Conservation (phyloP, 345 rosid genomes). For the Psidium guajava region DNA sequence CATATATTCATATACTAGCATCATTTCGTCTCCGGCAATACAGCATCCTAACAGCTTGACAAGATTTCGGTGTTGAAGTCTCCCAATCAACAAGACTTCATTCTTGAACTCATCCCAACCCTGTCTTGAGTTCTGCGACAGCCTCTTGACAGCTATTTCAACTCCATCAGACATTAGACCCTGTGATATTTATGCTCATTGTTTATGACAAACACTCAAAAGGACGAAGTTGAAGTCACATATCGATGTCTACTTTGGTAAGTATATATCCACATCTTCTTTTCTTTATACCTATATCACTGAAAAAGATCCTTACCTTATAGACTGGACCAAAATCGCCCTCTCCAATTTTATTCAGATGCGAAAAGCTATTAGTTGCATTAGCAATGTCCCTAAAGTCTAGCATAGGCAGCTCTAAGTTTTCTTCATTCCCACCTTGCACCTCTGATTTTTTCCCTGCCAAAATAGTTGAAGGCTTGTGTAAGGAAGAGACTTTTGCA, state of each 20-base stretch:
- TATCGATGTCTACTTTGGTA: not conserved
- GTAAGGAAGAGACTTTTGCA: not conserved
- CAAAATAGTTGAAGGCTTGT: not conserved
- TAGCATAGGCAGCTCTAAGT: not conserved
- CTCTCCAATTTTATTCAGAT: slow-evolving; percentile 11
- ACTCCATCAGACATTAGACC: slow-evolving; percentile 1
- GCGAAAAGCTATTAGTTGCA: slow-evolving; percentile 18
- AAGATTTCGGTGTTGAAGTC: slow-evolving; percentile 6
- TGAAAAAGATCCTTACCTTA: slow-evolving; percentile 9
- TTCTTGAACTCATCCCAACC: not conserved
- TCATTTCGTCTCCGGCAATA: not conserved
- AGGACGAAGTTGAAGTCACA: not conserved
- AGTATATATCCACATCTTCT: not conserved
- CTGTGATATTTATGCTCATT: not conserved
- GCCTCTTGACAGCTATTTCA: slow-evolving; percentile 7
- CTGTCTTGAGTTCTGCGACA: not conserved
- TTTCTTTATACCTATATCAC: not conserved
- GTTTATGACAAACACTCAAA: not conserved
- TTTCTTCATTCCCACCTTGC: not conserved
- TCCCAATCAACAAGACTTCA: not conserved
- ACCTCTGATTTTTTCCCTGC: not conserved
- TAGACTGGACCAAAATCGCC: slow-evolving; percentile 36
- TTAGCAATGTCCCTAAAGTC: not conserved
- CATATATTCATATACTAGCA: not conserved
- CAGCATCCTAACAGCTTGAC: not conserved